Evolutionary conservation across 2,329 filamentous ascomycete species (phyloP), one percentile per base, ranked within the genome.

Genomic region (Fusarium ramigenum): DNA sequence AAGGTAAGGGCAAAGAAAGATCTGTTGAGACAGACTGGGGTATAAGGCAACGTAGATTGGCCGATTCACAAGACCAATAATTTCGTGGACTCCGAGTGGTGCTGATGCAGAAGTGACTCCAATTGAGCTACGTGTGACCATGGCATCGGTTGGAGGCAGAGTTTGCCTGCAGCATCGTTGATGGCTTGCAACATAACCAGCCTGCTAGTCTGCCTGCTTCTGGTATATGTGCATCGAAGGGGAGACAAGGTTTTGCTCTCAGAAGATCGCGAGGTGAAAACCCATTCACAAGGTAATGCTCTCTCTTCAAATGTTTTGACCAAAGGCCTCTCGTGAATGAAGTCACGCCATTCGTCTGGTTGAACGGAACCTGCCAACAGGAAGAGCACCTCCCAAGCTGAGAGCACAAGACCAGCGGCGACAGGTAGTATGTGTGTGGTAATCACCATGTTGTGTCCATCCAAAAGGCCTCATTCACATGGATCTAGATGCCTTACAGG

Each of bases 111-210:
- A 57, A 40, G 34, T 36, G 56, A 46, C 69, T 6, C 16, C 46
- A 50, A 60, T 59, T 61, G 66, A 61, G 69, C 66, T 78, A 77
- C 75, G 75, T 77, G 75, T 75, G 66, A 62, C 72, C 46, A 75
- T 70, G 62, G 62, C 52, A 77, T 52, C 75, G 74, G 74, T 62
- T 75, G 70, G 65, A 68, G 58, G 70, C 66, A 76, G 71, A 67
- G 32, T 49, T 66, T 66, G 60, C 72, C 63, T 46, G 71, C 75
- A 76, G 63, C 57, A 52, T 62, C 56, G 66, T 66, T 69, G 54
- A 64, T 64, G 60, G 59, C 58, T 65, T 60, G 40, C 43, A 36
- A 44, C n/a, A 46, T 25, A 50, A 63, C 44, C 53, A 42, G 30
- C 46, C 40, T 18, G 53, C 36, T 21, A 47, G 23, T 21, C 49